These are phyloP conservation scores for Lolium multiflorum DNA, from an alignment of 176 grass and related monocot species.

Conservation along the genomic window DNA sequence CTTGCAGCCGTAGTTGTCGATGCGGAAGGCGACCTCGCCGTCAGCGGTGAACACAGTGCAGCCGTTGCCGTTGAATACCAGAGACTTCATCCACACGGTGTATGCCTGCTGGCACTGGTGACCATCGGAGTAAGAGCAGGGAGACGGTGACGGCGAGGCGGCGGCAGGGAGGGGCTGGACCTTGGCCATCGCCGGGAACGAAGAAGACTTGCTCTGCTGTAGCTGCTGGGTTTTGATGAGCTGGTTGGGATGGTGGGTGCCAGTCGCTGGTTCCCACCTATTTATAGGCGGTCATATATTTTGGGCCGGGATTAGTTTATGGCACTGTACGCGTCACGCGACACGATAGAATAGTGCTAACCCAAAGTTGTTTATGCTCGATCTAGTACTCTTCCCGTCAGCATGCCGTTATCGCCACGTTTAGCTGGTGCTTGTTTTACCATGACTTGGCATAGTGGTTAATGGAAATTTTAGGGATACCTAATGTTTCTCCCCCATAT, in stretches of 20 bases:
- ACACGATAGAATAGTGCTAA: slow-evolving; percentile 24
- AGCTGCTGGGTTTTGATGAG: neutral
- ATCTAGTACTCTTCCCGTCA: neutral
- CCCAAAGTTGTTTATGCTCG: slow-evolving; percentile 41
- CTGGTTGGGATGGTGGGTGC: neutral
- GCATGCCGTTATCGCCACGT: slow-evolving; percentile 8
- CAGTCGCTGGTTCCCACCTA: neutral
- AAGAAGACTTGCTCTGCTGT: neutral
- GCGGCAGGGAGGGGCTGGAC: slow-evolving; percentile 38
- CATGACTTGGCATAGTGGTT: neutral
- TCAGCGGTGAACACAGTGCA: slow-evolving; percentile 76
- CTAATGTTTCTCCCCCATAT: neutral
- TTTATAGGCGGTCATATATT: neutral
- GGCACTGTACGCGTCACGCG: slow-evolving; percentile 20
- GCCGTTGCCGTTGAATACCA: slow-evolving; percentile 75
- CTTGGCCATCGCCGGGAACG: slow-evolving; percentile 38
- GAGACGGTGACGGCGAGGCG: neutral
- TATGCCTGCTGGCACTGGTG: neutral
- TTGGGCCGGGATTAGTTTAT: neutral
- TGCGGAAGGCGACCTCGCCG: slow-evolving; percentile 65
- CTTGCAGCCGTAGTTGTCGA: slow-evolving; percentile 78
- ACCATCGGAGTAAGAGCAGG: neutral
- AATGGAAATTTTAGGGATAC: neutral
- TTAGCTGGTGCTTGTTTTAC: slow-evolving; percentile 17
- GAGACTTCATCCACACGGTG: slow-evolving; percentile 83